A percentile compares a stretch with the other conserved stretches of the same genome.
These are phyloP conservation scores for Aureobasidium pullulans DNA, from an alignment of 2,329 filamentous ascomycete species.

Conservation along the genomic window DNA sequence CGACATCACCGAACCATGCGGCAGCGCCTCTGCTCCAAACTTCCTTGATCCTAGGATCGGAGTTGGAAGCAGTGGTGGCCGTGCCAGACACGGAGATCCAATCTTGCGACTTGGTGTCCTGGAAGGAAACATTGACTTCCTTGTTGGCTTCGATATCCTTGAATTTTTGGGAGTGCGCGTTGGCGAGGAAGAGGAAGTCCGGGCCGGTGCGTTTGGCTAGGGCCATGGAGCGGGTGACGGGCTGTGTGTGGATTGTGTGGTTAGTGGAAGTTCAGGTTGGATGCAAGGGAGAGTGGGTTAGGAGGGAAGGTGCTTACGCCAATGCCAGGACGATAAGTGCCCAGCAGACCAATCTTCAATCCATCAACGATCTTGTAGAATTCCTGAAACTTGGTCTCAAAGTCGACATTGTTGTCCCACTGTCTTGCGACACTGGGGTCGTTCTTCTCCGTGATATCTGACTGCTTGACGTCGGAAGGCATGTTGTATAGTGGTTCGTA, in stretches of 20 bases:
- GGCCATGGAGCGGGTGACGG: constrained; percentile 42
- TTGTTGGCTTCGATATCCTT: constrained; percentile 38
- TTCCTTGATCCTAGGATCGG: constrained; percentile 43
- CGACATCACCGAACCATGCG: constrained; percentile 46
- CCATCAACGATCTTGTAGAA: constrained; percentile 41
- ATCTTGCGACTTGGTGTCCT: constrained; percentile 39
- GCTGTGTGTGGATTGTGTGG: constrained; percentile 16
- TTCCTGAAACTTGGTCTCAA: constrained; percentile 40
- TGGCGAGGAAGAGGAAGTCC: constrained; percentile 45
- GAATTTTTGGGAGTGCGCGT: constrained; percentile 42
- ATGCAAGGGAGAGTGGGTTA: background rate
- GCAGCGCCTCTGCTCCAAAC: constrained; percentile 32
- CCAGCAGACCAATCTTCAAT: constrained; percentile 38
- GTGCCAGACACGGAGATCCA: constrained; percentile 42
- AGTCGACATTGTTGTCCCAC: constrained; percentile 39
- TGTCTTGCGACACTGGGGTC: constrained; percentile 45
- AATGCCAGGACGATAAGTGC: constrained; percentile 34
- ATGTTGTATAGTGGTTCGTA: constrained; percentile 29
- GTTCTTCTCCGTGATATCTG: constrained; percentile 35
- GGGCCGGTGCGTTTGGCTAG: constrained; percentile 49
- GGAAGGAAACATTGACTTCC: constrained; percentile 37
- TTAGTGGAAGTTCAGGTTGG: background rate
- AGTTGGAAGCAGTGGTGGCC: constrained; percentile 33
- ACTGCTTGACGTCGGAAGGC: constrained; percentile 35
- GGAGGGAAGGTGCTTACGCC: constrained; percentile 23